Evolutionary conservation across 768 basidiomycete species (phyloP), one percentile per base, ranked within the genome.

Genomic region (Suillus brevipes): DNA sequence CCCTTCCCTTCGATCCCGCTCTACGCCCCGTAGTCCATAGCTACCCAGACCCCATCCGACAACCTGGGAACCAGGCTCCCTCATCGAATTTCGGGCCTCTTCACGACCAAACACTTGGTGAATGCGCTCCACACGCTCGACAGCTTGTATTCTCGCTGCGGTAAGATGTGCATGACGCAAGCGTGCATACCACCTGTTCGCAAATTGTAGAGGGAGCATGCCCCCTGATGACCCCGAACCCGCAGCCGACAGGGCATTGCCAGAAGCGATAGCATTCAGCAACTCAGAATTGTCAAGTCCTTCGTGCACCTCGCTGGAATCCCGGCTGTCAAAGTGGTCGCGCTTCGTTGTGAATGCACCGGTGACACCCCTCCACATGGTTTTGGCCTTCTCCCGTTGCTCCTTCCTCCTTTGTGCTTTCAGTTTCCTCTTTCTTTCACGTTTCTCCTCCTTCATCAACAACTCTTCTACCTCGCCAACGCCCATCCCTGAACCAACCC

Each of bases 401-500:
- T 83, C 80, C 38, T 77, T 79, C 63, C 83, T 79, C 60, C 81
- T 77, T 61, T 85, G 83, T n/a, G 79, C 75, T 7, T 82, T 82
- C 37, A 82, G 73, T 49, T 75, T 75, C 23, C 84, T 81, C 63
- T 84, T 81, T 34, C 75, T 71, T 63, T 86, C 82, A 13, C 85
- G 80, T 70, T 88, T 89, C 66, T 85, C 86, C 69, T 86, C 79
- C 60, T 78, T 78, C 34, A 73, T 66, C 55, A 89, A 75, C 63
- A 87, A 82, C 63, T 92, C 84, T 70, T 91, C 88, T 58, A 92
- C 82, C 67, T 90, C 89, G 36, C 84, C 82, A 4, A 89, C 83
- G 10, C 89, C 92, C 82, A 91, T 93, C 6, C 94, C 91, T 2
- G 91, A 87, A n/a, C 95, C 95, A 16, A 95, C 94, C 95, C 95